Percentiles rank a stretch among this genome's conserved stretches.
Conservation (phyloP, 306 rosid genomes). For the Vigna mungo region DNA sequence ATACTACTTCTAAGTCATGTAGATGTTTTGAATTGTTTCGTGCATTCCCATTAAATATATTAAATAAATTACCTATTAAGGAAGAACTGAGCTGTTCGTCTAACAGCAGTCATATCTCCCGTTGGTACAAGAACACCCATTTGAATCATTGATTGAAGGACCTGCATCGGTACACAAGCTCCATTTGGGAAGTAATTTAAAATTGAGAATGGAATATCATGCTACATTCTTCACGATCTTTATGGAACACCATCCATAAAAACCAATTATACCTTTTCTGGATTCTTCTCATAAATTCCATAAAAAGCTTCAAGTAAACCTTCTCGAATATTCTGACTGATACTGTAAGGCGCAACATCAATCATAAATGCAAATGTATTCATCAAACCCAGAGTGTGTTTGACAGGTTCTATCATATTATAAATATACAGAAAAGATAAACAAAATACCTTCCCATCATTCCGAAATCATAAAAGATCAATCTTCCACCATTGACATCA, state of each 20-base stretch:
- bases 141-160: conserved; percentile 95
- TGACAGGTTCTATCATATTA: neutral
- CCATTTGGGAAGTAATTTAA: conserved; percentile 42
- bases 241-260: conserved; percentile 25
- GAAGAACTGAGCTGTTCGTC: conserved; percentile 94
- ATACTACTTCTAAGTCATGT: conserved; percentile 12
- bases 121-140: conserved; percentile 99
- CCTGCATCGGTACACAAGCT: conserved; percentile 61
- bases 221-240: conserved; percentile 27
- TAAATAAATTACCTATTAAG: conserved; percentile 73
- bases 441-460: conserved; percentile 96
- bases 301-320: conserved; percentile 94
- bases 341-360: conserved; percentile 62
- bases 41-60: conserved; percentile 41
- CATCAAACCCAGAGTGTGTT: conserved; percentile 30
- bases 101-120: conserved; percentile 99
- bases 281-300: conserved; percentile 95
- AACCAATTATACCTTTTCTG: conserved; percentile 82
- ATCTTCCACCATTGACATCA: conserved; percentile 98
- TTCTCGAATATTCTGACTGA: conserved; percentile 92
- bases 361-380: conserved; percentile 40
- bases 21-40: conserved; percentile 29
- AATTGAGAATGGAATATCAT: conserved; percentile 34
- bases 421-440: conserved; percentile 36
- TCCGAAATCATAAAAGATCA: conserved; percentile 99